Evolutionary conservation across 2,329 filamentous ascomycete species (phyloP), one percentile per base, ranked within the genome.

Genomic region (Chaetomium globosum): DNA sequence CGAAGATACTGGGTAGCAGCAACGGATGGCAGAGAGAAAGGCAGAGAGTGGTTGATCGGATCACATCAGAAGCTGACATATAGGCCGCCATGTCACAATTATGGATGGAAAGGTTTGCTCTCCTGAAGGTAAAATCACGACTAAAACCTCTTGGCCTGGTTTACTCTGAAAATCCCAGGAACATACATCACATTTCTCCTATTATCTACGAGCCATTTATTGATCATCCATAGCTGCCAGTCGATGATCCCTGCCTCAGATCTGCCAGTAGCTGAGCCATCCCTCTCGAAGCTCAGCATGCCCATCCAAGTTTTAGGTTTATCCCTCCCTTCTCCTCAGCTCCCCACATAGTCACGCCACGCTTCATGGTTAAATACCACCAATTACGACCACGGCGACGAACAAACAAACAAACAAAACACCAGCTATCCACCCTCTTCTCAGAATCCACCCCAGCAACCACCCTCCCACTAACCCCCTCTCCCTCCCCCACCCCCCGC

Each of bases 401-500:
- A 5, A n/a, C 16, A 43, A 43, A 16, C 8, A 19, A 43, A 30
- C 30, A 46, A 59, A 39, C 57, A 31, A 28, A 59, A 43, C 3
- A 59, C 19, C 46, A 13, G 13, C 21, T n/a, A n/a, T 23, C 48
- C 59, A 39, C 46, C 55, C 36, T 48, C 62, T 48, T 58, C 33
- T 2, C 36, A 39, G 36, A 16, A 16, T 13, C 36, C 36, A 1
- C 57, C 51, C 52, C 58, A 59, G 57, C 65, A 9, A 43, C 65
- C 28, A 76, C 74, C 0, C 55, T 75, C 6, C 13, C 71, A 1
- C 46, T 67, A 8, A 39, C 68, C 9, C 51, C 72, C 3, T 8
- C 60, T 0, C 46, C 65, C 10, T 70, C 80, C 0, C 86, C 86
- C 0, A 76, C 77, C 0, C 80, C 86, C 0, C 81, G 87, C 0